These are phyloP conservation scores for Hypoxylon lenormandii DNA, from an alignment of 495 filamentous ascomycete genomes.

Conservation along the genomic window DNA sequence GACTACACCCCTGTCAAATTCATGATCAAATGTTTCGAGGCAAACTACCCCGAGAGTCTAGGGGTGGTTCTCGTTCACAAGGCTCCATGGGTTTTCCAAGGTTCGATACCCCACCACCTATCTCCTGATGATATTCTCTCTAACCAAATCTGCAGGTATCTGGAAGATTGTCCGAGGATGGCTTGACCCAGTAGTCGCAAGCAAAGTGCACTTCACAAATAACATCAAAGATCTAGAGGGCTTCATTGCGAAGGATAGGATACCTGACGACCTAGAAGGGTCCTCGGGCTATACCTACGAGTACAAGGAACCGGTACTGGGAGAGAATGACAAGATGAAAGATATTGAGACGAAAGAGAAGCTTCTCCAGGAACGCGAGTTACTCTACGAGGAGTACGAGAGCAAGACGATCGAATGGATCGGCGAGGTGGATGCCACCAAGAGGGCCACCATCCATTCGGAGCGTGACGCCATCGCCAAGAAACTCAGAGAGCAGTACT, in stretches of 20 bases:
- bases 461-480: conserved; percentile 67
- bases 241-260: conserved; percentile 77
- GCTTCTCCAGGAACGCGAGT: conserved; percentile 69
- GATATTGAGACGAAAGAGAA: conserved; percentile 72
- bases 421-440: conserved; percentile 51
- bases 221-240: conserved; percentile 79
- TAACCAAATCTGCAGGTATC: conserved; percentile 63
- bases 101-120: conserved; percentile 52
- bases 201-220: conserved; percentile 95
- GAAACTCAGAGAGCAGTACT: conserved; percentile 79
- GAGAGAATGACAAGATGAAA: conserved; percentile 78
- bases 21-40: conserved; percentile 99
- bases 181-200: conserved; percentile 96
- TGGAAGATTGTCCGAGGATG: conserved; percentile 94
- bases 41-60: conserved; percentile 94
- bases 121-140: conserved; percentile 14
- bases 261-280: conserved; percentile 84
- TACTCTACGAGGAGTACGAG: conserved; percentile 76
- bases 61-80: conserved; percentile 96
- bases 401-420: conserved; percentile 78
- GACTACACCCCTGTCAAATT: conserved; percentile 97
- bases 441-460: conserved; percentile 54
- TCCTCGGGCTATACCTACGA: conserved; percentile 82
- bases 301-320: conserved; percentile 78
- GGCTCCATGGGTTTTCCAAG: conserved; percentile 95